Percentiles rank a stretch among this genome's conserved stretches.
Conservation (phyloP, 2,329 filamentous ascomycete species). For the Colletotrichum salicis region DNA sequence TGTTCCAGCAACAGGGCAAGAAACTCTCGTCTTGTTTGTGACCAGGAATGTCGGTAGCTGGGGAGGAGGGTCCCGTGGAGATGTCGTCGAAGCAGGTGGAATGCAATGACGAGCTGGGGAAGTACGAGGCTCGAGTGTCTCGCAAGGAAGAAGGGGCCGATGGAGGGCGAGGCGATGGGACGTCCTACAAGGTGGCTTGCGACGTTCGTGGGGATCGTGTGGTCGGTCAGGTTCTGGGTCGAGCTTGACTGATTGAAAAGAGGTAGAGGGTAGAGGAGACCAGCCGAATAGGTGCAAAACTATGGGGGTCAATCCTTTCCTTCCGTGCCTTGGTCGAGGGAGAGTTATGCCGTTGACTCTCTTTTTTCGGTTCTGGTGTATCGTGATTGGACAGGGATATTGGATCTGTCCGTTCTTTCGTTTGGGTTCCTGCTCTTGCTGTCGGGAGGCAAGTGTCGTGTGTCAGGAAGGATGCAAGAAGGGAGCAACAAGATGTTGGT, state of each 20-base stretch:
- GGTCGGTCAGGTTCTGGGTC: slow-evolving; percentile 6
- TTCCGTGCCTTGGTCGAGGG: slow-evolving; percentile 18
- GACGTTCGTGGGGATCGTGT: slow-evolving; percentile 28
- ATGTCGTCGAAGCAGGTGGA: slow-evolving; percentile 32
- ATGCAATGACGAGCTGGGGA: slow-evolving; percentile 29
- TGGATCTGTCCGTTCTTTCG: background rate
- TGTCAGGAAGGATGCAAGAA: slow-evolving; percentile 1
- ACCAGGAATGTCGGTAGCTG: slow-evolving; percentile 34
- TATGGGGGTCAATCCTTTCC: slow-evolving; percentile 29
- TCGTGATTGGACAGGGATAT: background rate
- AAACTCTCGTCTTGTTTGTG: slow-evolving; percentile 26
- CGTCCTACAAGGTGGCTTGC: slow-evolving; percentile 21
- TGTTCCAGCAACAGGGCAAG: slow-evolving; percentile 37
- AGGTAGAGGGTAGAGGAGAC: slow-evolving; percentile 19
- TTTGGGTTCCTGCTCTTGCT: slow-evolving; percentile 11
- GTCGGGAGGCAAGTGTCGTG: background rate
- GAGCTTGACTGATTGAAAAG: background rate
- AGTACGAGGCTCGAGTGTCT: slow-evolving; percentile 20
- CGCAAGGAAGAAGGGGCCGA: slow-evolving; percentile 12
- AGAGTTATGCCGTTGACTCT: slow-evolving; percentile 18
- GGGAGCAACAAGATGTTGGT: background rate
- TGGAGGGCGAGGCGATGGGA: slow-evolving; percentile 8
- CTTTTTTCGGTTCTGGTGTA: background rate
- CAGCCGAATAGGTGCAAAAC: slow-evolving; percentile 16
- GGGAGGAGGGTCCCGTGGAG: slow-evolving; percentile 35